Evolutionary conservation across 1,284 basidiomycete genomes (phyloP), one percentile per base, ranked within the genome.

Genomic region (Ceratobasidium sp.): DNA sequence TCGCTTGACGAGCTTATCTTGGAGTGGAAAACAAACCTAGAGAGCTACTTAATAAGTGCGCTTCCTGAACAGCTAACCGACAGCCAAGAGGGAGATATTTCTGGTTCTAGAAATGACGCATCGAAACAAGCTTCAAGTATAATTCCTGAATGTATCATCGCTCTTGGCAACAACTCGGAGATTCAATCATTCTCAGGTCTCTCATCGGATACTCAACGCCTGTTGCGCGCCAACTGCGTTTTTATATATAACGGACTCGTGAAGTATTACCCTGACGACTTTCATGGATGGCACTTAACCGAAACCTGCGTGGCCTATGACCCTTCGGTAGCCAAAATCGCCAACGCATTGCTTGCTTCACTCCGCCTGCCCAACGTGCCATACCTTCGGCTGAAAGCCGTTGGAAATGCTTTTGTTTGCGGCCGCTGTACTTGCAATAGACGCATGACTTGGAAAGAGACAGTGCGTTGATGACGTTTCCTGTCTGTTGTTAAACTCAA

Each of bases 191-290:
- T 69, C 23, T 23, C 48, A 4, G 57, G 50, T n/a, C 67, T 69
- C 38, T 13, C 67, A 13, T 23, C 4, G 44, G 46, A 38, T 20
- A 28, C 40, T 2, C 67, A 57, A 23, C 50, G 54, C 4, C 26
- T 69, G 12, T 33, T 69, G 26, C 67, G 67, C 7, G 67, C 67
- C 3, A 52, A 69, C n/a, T 26, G n/a, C 15, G 26, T 69, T 7
- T 69, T 69, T 40, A 23, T 23, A 33, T 7, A n/a, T 12, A 3
- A 15, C 6, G 12, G 12, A 28, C 3, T 3, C 6, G 9, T 17
- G 4, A 26, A 20, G 17, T 69, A 17, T 38, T 69, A 69, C 23
- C 67, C 67, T 3, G 67, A 69, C 38, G 67, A 69, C 54, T 69
- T 69, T 42, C 13, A 23, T 15, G 48, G 38, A 2, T 23, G 20